Evolutionary conservation across 1,139 yeast species (phyloP), one percentile per base, ranked within the genome.

Genomic region (Saccharomyces uvarum): DNA sequence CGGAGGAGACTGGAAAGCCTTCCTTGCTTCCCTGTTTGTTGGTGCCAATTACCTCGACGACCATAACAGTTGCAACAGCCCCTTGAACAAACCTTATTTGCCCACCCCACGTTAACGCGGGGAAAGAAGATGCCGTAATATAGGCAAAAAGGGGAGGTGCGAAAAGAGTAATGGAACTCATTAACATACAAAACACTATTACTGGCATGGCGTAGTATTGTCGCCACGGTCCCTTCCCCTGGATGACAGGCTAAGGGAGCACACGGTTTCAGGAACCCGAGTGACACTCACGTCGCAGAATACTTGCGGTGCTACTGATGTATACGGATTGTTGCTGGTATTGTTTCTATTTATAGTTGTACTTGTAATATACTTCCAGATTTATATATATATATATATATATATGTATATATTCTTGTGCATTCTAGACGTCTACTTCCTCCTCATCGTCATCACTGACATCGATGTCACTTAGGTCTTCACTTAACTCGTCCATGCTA

Each of bases 381-480:
- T 24, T 24, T 24, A 4, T 14, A 19, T 38, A 38, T 38, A 38
- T 11, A 33, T 38, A 38, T 11, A 33, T 38, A 38, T 19, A 38
- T 38, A 38, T n/a, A 38, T 16, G 3, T 16, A 9, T 38, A 19
- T 9, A 19, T 19, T 5, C 24, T 38, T 4, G 13, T 3, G 21
- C 5, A 9, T 38, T 14, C 24, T 38, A 19, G 11, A 47, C 26
- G 7, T 24, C 46, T 2, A 16, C 19, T 29, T n/a, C 50, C 47
- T 53, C 52, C 29, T 33, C 41, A 7, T 75, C 80, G 29, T 77
- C 80, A 31, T 75, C 79, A 32, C 65, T 66, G 27, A 77, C 74
- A 51, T 74, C 77, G 9, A 53, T 55, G 21, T 77, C 77, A 54
- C 79, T 75, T 66, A 77, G 69, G 44, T 75, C 80, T 11, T 70